A percentile compares a stretch with the other conserved stretches of the same genome.
Evolutionary conservation across 768 basidiomycete species (phyloP).

Genomic region (Candolleomyces efflorescens): DNA sequence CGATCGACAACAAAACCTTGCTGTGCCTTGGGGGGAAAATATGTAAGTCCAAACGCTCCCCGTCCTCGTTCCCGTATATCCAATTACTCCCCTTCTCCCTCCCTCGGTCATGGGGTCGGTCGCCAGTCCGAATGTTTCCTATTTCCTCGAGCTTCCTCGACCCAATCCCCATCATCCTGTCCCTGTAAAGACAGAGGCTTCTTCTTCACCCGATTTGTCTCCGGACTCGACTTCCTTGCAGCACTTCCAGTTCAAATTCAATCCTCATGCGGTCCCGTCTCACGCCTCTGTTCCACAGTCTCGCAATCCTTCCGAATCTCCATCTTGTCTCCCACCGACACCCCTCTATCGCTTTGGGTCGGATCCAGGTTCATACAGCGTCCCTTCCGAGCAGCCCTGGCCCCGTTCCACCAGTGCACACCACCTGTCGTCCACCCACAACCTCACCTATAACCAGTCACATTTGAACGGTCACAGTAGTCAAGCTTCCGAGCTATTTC

Average conservation of each 20-base stretch:
- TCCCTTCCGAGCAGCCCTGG: slow-evolving; percentile 24
- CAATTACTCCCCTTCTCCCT: slow-evolving; percentile 6
- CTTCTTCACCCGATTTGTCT: slow-evolving; percentile 40
- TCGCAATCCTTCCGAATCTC: slow-evolving; percentile 26
- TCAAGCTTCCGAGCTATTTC: slow-evolving; percentile 11
- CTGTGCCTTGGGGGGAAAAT: slow-evolving; percentile 1
- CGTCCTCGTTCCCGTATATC: slow-evolving; percentile 3
- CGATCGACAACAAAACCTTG: slow-evolving; percentile 9
- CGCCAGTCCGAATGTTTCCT: slow-evolving; percentile 15
- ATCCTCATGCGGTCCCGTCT: slow-evolving; percentile 25
- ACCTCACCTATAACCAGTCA: slow-evolving; percentile 8
- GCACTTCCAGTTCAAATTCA: slow-evolving; percentile 34
- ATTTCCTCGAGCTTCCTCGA: slow-evolving; percentile 16
- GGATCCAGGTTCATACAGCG: slow-evolving; percentile 15
- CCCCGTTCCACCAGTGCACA: slow-evolving; percentile 20
- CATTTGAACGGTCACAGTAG: slow-evolving; percentile 7
- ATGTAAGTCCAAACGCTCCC: slow-evolving; percentile 1
- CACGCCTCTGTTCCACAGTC: slow-evolving; percentile 33
- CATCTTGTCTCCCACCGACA: slow-evolving; percentile 22
- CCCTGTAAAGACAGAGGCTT: slow-evolving; percentile 38
- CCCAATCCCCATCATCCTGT: slow-evolving; percentile 11
- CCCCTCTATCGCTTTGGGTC: slow-evolving; percentile 33
- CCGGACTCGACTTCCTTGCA: slow-evolving; percentile 28
- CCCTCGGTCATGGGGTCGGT: slow-evolving; percentile 18
- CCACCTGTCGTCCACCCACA: slow-evolving; percentile 12